Conservation (phyloP, 2,329 filamentous ascomycete species). For the Arachnopeziza araneosa region DNA sequence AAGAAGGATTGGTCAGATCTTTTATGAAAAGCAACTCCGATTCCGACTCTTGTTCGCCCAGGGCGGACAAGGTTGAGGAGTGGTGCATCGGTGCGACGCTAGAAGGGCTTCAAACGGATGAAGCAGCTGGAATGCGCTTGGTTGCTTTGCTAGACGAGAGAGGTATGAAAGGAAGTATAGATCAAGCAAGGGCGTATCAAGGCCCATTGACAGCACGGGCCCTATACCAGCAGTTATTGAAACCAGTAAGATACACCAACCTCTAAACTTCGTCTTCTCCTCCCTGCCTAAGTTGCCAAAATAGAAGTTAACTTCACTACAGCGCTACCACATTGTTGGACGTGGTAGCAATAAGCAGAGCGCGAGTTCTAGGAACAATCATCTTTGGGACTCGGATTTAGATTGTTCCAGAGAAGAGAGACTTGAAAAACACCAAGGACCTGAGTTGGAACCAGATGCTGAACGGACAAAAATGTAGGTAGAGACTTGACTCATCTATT, state of each 20-base stretch:
- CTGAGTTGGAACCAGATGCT: background rate
- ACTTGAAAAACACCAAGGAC: too few species aligned
- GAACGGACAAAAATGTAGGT: background rate
- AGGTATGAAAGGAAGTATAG: background rate
- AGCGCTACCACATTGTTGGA: background rate
- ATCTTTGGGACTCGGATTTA: too few species aligned
- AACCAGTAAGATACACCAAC: background rate
- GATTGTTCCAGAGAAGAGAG: too few species aligned
- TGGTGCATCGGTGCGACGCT: background rate
- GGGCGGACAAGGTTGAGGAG: conserved; percentile 1
- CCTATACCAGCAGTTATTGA: background rate
- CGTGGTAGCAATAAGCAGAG: background rate
- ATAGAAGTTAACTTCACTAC: background rate
- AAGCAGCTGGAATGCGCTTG: background rate
- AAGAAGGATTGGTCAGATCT: background rate
- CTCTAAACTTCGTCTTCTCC: background rate
- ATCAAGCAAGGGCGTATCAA: background rate
- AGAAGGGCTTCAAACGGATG: background rate
- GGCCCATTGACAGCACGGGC: background rate
- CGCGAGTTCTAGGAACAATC: background rate
- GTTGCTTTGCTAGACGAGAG: background rate
- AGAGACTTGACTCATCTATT: background rate
- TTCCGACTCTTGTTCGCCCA: background rate
- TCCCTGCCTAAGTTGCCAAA: background rate
- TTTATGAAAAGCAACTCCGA: background rate